A percentile compares a stretch with the other conserved stretches of the same genome.
Conservation (phyloP, 768 basidiomycete genomes). For the Mycena chlorophos region DNA sequence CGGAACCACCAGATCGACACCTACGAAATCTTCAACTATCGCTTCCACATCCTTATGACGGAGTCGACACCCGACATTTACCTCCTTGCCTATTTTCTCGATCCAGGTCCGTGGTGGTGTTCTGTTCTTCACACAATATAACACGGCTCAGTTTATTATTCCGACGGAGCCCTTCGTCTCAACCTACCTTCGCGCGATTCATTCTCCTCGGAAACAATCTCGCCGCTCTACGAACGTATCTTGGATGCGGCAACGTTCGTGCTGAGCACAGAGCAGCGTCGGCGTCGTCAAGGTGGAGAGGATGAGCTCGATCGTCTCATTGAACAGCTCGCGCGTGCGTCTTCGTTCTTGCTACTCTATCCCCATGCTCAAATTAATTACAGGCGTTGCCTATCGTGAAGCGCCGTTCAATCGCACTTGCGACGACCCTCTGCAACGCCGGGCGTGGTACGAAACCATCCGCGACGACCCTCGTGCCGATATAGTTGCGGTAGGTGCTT, state of each 20-base stretch:
- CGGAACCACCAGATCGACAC: conserved; percentile 6
- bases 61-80: conserved; percentile 11
- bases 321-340: too few species aligned
- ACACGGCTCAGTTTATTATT: not conserved
- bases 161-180: not conserved
- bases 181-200: not conserved
- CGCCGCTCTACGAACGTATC: not conserved
- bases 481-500: not conserved
- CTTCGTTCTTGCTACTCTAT: too few species aligned
- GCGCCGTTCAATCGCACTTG: too few species aligned
- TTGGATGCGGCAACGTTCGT: not conserved
- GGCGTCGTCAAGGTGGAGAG: not conserved
- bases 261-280: not conserved
- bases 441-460: too few species aligned
- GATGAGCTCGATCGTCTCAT: too few species aligned
- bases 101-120: conserved; percentile 3
- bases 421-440: too few species aligned
- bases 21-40: conserved; percentile 3
- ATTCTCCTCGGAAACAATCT: not conserved
- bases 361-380: too few species aligned
- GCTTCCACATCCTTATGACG: conserved; percentile 15
- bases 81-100: conserved; percentile 7
- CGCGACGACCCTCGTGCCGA: not conserved
- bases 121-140: too few species aligned
- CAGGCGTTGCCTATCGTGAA: too few species aligned